A percentile compares a stretch with the other conserved stretches of the same genome.
phyloP scores from a whole-genome alignment of 2,329 filamentous ascomycete species.

The Claviceps sp. region DNA sequence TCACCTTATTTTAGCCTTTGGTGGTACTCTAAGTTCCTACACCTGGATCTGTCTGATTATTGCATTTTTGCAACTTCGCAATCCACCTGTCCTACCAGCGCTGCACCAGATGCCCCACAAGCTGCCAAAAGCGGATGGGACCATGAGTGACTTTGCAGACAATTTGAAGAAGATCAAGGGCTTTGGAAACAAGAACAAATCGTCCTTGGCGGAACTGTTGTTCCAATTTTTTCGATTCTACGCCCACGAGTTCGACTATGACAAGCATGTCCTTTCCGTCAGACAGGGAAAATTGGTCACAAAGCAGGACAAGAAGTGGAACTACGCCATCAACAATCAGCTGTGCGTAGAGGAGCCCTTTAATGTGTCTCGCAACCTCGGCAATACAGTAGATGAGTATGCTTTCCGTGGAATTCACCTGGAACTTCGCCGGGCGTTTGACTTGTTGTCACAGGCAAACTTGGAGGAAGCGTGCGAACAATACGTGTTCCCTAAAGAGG shows the following conservation, averaged over 20 bases:
- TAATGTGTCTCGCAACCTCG: constrained; percentile 76
- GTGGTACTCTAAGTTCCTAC: constrained; percentile 91
- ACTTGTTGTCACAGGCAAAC: constrained; percentile 63
- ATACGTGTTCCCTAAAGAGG: constrained; percentile 77
- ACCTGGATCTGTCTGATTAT: constrained; percentile 99
- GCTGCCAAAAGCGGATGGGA: constrained; percentile 44
- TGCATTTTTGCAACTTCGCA: constrained; percentile 81
- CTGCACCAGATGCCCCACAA: constrained; percentile 55
- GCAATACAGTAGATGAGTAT: constrained; percentile 91
- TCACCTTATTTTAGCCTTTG: constrained; percentile 48
- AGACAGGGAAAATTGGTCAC: constrained; percentile 65
- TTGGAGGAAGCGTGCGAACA: constrained; percentile 76
- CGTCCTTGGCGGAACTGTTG: constrained; percentile 70
- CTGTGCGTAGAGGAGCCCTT: constrained; percentile 96
- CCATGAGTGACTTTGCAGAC: constrained; percentile 70
- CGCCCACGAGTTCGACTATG: constrained; percentile 84
- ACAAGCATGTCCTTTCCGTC: constrained; percentile 72
- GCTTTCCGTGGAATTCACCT: constrained; percentile 84
- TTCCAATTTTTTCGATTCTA: constrained; percentile 96
- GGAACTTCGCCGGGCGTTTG: constrained; percentile 80
- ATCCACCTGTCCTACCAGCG: constrained; percentile 71
- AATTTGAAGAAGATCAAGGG: constrained; percentile 61
- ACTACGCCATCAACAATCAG: constrained; percentile 63
- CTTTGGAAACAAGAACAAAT: constrained; percentile 68
- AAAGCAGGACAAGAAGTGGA: constrained; percentile 82